Conservation (phyloP, 768 basidiomycete genomes). For the Hygrophoropsis aurantiaca region DNA sequence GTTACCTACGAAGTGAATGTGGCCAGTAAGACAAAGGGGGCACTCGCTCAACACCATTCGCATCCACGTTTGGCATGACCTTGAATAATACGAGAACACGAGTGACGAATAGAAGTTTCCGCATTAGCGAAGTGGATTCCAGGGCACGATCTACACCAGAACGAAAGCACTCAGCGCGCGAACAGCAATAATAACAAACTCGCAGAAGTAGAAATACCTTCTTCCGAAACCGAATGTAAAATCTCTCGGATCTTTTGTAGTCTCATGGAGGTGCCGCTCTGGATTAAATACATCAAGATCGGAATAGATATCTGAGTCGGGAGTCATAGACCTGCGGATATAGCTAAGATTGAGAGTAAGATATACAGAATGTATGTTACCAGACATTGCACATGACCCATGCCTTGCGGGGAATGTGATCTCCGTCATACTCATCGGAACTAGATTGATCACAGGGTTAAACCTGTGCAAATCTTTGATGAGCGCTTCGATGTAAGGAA, state of each 20-base stretch:
- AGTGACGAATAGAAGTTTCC: slow-evolving; percentile 16
- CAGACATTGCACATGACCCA: slow-evolving; percentile 16
- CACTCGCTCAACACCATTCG: slow-evolving; percentile 18
- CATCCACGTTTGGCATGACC: slow-evolving; percentile 16
- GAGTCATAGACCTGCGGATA: slow-evolving; percentile 28
- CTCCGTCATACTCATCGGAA: slow-evolving; percentile 14
- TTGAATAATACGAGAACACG: slow-evolving; percentile 22
- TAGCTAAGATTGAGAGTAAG: neutral
- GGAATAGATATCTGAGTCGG: slow-evolving; percentile 28
- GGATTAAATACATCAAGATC: slow-evolving; percentile 28
- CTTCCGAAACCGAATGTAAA: slow-evolving; percentile 21
- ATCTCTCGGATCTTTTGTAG: slow-evolving; percentile 15
- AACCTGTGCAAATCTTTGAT: slow-evolving; percentile 21
- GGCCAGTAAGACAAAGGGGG: slow-evolving; percentile 4
- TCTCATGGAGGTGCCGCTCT: slow-evolving; percentile 18
- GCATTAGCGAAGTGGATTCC: slow-evolving; percentile 20
- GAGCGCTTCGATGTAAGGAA: slow-evolving; percentile 27
- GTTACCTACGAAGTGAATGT: slow-evolving; percentile 1
- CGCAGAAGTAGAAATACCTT: slow-evolving; percentile 3
- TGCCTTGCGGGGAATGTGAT: slow-evolving; percentile 8
- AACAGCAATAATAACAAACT: neutral
- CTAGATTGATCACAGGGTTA: slow-evolving; percentile 14
- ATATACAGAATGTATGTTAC: neutral
- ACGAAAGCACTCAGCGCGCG: too few species aligned
- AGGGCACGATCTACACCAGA: slow-evolving; percentile 8